Conservation (phyloP, 2,329 filamentous ascomycete genomes). For the Hypoxylon sp. region DNA sequence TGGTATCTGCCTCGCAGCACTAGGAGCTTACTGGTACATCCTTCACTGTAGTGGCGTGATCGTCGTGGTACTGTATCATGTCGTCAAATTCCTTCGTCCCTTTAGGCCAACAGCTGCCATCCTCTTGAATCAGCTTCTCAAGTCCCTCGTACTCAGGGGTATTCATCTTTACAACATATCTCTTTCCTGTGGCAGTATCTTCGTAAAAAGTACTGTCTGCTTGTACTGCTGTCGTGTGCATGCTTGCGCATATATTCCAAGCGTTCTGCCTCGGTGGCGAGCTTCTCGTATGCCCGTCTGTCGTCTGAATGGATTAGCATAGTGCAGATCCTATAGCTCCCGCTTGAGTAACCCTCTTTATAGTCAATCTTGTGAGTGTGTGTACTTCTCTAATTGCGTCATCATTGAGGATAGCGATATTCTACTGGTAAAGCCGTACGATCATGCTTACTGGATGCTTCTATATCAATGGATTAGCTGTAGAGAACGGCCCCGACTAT, state of each 20-base stretch:
- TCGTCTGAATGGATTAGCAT: conserved; percentile 26
- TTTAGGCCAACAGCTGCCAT: not conserved
- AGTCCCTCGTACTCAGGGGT: conserved; percentile 18
- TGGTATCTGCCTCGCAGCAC: not conserved
- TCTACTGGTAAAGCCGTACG: not conserved
- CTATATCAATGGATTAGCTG: no score
- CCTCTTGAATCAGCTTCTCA: conserved; percentile 8
- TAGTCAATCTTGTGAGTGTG: conserved; percentile 18
- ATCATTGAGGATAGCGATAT: not conserved
- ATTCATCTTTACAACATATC: conserved; percentile 11
- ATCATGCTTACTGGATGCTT: not conserved
- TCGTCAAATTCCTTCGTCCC: conserved; percentile 25
- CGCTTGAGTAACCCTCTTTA: not conserved
- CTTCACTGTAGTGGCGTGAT: conserved; percentile 6
- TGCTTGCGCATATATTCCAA: conserved; percentile 19
- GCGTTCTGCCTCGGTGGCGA: conserved; percentile 14
- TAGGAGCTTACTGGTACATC: conserved; percentile 2
- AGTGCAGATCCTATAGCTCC: not conserved
- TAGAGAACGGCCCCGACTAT: no score
- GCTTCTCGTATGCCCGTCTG: conserved; percentile 22
- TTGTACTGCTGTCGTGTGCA: conserved; percentile 16
- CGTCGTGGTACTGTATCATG: conserved; percentile 18
- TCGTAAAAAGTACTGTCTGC: conserved; percentile 11
- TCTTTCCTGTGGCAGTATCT: conserved; percentile 3
- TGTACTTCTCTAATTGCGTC: conserved; percentile 4